Evolutionary conservation across 1,284 basidiomycete species (phyloP).

Genomic region (Papiliotrema laurentii): DNA sequence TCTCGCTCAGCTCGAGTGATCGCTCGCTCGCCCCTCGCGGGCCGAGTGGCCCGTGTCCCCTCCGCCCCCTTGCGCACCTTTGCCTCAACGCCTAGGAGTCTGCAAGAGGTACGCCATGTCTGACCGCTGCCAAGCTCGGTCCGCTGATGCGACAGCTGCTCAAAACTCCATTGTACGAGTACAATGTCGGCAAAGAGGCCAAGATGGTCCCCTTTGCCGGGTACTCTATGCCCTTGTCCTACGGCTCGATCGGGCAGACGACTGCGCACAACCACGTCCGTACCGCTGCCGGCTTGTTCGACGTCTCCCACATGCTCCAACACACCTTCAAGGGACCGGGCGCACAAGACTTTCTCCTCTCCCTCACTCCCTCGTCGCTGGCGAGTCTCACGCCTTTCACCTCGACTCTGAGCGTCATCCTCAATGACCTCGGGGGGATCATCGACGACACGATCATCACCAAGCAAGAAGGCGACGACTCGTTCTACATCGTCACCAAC

Average conservation of each 20-base stretch:
- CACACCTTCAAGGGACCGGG: conserved; percentile 73
- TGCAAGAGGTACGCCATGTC: no score
- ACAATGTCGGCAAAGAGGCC: conserved; percentile 76
- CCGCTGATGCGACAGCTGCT: conserved; percentile 38
- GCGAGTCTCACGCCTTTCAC: conserved; percentile 62
- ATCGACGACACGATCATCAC: conserved; percentile 88
- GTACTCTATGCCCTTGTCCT: conserved; percentile 88
- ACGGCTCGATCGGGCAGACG: conserved; percentile 79
- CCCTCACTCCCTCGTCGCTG: conserved; percentile 77
- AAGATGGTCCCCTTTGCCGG: conserved; percentile 98
- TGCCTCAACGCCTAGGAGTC: no score
- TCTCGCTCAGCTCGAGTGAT: no score
- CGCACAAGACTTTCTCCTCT: conserved; percentile 72
- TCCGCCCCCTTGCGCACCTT: no score
- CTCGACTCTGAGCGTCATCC: conserved; percentile 78
- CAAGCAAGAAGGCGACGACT: conserved; percentile 67
- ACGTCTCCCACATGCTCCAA: conserved; percentile 98
- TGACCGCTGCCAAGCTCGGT: no score
- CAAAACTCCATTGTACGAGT: conserved; percentile 80
- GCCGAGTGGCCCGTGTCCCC: no score
- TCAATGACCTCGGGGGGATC: conserved; percentile 87
- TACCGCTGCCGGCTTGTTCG: conserved; percentile 79
- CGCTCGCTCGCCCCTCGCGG: no score
- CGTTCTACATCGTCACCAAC: conserved; percentile 95
- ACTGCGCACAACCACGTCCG: conserved; percentile 88